Conservation (phyloP, 768 basidiomycete species). For the Leccinum subgranulosum region DNA sequence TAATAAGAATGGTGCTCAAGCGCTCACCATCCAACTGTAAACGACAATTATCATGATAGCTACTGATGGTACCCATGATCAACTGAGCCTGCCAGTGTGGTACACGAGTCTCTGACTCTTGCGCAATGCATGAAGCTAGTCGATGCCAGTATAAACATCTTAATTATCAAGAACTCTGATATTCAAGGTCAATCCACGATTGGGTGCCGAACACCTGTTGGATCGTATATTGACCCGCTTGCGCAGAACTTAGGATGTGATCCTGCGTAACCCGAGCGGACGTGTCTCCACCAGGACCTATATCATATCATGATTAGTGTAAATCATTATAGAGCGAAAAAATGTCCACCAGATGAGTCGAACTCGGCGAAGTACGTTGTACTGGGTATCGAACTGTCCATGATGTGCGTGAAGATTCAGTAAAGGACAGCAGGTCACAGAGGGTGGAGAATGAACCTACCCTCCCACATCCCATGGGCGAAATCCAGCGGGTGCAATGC, state of each 20-base stretch:
- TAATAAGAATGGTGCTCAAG: no score
- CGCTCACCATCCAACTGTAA: not conserved
- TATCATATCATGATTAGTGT: not conserved
- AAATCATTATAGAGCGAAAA: not conserved
- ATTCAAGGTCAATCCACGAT: not conserved
- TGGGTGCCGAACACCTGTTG: not conserved
- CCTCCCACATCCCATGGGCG: slow-evolving; percentile 38
- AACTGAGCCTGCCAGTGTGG: not conserved
- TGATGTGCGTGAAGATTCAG: not conserved
- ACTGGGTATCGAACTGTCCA: not conserved
- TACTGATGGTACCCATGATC: not conserved
- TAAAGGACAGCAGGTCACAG: not conserved
- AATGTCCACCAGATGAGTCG: not conserved
- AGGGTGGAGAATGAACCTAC: not conserved
- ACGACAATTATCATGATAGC: not conserved
- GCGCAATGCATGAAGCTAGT: not conserved
- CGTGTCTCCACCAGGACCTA: not conserved
- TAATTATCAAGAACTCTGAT: not conserved
- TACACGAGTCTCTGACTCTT: not conserved
- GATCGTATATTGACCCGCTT: not conserved
- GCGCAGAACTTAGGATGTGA: not conserved
- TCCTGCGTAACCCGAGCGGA: not conserved
- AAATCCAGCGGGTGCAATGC: slow-evolving; percentile 49
- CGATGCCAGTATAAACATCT: not conserved
- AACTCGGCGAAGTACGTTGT: not conserved